phyloP scores from a whole-genome alignment of 202 grass and related monocot species.

The Digitaria exilis region DNA sequence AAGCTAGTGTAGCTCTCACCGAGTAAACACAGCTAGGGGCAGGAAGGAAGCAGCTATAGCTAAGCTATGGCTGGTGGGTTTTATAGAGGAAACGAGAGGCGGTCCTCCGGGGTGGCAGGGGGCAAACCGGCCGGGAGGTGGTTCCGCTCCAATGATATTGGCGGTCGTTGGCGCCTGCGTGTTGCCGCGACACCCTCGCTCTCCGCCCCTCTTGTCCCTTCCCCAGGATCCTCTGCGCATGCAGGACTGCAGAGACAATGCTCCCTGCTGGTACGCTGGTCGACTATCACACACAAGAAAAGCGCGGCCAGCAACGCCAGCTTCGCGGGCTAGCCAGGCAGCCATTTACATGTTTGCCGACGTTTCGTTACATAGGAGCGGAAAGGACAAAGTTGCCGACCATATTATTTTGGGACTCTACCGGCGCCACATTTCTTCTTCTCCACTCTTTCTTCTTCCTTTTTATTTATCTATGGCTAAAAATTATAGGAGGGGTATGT shows the following conservation, averaged over 20 bases:
- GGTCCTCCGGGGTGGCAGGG: constrained; percentile 25
- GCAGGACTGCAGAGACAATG: too few species aligned
- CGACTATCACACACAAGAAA: too few species aligned
- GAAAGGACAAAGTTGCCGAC: too few species aligned
- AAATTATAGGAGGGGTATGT: too few species aligned
- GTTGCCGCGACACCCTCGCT: constrained; percentile 43
- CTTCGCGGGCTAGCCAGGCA: background rate
- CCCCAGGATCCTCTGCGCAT: constrained; percentile 38
- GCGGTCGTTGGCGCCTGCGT: constrained; percentile 43
- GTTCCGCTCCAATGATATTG: constrained; percentile 49
- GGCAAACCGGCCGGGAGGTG: constrained; percentile 1
- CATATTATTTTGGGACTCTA: too few species aligned
- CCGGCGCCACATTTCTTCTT: too few species aligned
- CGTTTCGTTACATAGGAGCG: too few species aligned
- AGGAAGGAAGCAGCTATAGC: background rate
- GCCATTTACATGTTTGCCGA: too few species aligned
- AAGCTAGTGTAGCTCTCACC: background rate
- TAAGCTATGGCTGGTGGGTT: background rate
- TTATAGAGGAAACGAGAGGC: background rate
- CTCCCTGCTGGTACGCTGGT: background rate
- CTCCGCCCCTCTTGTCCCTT: background rate
- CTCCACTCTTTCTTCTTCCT: too few species aligned
- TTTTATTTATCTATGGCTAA: too few species aligned
- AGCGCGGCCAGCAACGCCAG: too few species aligned
- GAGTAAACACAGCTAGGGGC: too few species aligned